Percentiles rank a stretch among this genome's conserved stretches.
Conservation (phyloP, 495 filamentous ascomycete species). For the Aeminium ludgeri region DNA sequence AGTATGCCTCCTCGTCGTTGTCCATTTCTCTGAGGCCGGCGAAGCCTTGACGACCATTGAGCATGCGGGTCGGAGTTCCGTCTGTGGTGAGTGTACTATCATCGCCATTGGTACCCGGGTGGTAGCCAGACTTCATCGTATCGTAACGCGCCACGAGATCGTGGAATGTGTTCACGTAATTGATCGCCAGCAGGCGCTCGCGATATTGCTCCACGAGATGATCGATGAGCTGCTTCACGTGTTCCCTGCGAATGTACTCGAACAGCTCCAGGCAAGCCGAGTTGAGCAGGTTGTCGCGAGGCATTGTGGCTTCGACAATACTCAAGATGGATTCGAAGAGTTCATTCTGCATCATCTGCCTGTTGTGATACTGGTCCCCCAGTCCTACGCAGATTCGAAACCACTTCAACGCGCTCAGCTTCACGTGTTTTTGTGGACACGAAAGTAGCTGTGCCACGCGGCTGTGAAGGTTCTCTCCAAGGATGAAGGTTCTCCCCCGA, state of each 20-base stretch:
- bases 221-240: constrained; percentile 61
- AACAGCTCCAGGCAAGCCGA: constrained; percentile 95
- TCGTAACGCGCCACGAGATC: constrained; percentile 64
- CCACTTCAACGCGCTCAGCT: constrained; percentile 84
- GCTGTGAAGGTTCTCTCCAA: constrained; percentile 59
- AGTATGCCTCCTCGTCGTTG: constrained; percentile 80
- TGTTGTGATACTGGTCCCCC: constrained; percentile 84
- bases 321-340: constrained; percentile 79
- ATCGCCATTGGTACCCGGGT: constrained; percentile 23
- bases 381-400: constrained; percentile 76
- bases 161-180: constrained; percentile 75
- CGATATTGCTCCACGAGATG: constrained; percentile 84
- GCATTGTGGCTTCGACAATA: constrained; percentile 78
- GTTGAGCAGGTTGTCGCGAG: constrained; percentile 86
- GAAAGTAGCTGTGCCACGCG: constrained; percentile 69
- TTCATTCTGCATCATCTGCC: constrained; percentile 65
- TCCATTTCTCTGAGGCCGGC: constrained; percentile 73
- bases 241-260: constrained; percentile 70
- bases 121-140: constrained; percentile 41
- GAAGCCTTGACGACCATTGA: constrained; percentile 49
- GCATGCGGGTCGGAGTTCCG: constrained; percentile 13
- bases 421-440: constrained; percentile 82
- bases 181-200: constrained; percentile 58
- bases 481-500: constrained; percentile 74
- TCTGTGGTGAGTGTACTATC: constrained; percentile 34